Base-by-base conservation (phyloP, 805 yeast genomes). In the Candida incommunis region DNA sequence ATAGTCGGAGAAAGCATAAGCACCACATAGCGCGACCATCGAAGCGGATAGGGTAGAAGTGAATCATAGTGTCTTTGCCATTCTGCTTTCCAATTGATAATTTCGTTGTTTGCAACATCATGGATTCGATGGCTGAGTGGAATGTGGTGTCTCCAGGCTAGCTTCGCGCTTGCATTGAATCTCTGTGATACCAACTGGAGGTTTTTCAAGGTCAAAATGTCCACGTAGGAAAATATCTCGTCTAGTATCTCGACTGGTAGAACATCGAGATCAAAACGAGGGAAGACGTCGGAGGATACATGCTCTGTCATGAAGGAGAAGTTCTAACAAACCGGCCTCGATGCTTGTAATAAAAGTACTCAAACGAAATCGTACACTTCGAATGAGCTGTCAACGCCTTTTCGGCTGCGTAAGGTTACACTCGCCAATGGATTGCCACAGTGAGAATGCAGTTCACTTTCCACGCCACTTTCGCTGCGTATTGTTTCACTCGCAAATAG, bases 181-280 rank as follows among this genome's bases (percentile, higher is more conserved):
- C 18, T n/a, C 37, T 31, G 9, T 11, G 20, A 13, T 4, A 31
- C 37, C 13, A 31, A 18, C 20, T 31, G 18, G 18, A 31, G 7
- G 18, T 5, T 11, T 4, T 11, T 7, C 7, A 31, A 18, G n/a
- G 37, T 13, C 7, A 11, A 4, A 4, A 31, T 31, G 27, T 69
- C 71, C 37, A 58, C 40, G 26, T 26, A 46, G 4, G 46, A 34
- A 43, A 56, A 48, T 7, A 59, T 51, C 24, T 42, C 41, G 29
- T 53, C 57, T 16, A 59, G 46, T 16, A 59, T 48, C 48, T 59
- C 63, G 3, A 46, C 42, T 4, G 63, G 63, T 2, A 60, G 45
- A 3, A 16, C n/a, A 7, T 25, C 27, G 13, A 25, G 27, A 25
- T 7, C 13, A 25, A 13, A n/a, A n/a, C n/a, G n/a, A n/a, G n/a